These are phyloP conservation scores for Ophiocordyceps camponoti-leonardi DNA, from an alignment of 2,329 filamentous ascomycete genomes.

Conservation along the genomic window DNA sequence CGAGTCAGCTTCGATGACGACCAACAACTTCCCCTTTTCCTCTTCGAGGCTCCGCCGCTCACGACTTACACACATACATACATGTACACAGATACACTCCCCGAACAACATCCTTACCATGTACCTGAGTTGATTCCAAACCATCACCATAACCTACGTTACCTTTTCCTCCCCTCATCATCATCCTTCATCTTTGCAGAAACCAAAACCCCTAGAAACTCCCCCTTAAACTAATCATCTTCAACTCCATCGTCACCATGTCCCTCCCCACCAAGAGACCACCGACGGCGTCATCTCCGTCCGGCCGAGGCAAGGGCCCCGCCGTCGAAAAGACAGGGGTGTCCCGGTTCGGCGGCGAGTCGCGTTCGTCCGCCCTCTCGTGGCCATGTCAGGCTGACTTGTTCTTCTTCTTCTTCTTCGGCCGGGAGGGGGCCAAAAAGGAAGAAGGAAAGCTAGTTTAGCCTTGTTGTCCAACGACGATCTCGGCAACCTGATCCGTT, in stretches of 20 bases:
- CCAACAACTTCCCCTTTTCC: too few relatives aligned
- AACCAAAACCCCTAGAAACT: neutral
- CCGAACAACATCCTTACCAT: too few relatives aligned
- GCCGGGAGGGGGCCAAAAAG: too few relatives aligned
- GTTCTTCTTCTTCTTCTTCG: too few relatives aligned
- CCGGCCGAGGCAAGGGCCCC: too few relatives aligned
- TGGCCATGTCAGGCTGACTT: neutral
- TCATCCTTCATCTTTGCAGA: neutral
- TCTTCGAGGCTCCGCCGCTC: too few relatives aligned
- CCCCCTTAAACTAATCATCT: neutral
- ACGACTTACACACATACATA: too few relatives aligned
- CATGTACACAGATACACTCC: too few relatives aligned
- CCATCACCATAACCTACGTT: neutral
- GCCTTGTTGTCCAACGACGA: neutral
- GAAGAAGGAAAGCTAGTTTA: neutral
- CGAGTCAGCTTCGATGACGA: too few relatives aligned
- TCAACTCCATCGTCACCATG: neutral
- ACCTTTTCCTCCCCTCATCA: too few relatives aligned
- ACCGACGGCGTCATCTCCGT: too few relatives aligned
- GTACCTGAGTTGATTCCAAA: too few relatives aligned
- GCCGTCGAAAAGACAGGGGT: neutral
- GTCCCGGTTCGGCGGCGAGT: neutral
- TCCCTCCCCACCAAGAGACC: neutral
- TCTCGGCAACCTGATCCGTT: neutral
- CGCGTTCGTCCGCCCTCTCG: neutral